Conservation (phyloP, 2,329 filamentous ascomycete genomes). For the Onygenales sp. region DNA sequence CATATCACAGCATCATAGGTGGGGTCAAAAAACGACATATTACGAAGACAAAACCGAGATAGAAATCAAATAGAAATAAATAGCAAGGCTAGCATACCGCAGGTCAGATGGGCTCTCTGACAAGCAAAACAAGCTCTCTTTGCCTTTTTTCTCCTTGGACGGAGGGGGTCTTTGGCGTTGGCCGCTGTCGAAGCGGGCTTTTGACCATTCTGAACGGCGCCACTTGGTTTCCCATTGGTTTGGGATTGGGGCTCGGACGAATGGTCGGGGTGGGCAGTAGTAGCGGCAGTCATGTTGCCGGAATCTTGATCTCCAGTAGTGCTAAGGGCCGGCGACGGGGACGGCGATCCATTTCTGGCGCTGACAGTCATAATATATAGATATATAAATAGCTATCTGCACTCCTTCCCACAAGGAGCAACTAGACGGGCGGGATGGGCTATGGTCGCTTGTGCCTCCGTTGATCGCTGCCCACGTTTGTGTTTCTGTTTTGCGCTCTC, state of each 20-base stretch:
- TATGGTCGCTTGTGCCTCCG: constrained; percentile 2
- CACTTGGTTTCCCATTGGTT: constrained; percentile 36
- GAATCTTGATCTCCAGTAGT: constrained; percentile 26
- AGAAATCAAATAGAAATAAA: constrained; percentile 2
- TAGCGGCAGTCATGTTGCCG: constrained; percentile 23
- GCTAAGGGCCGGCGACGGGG: constrained; percentile 27
- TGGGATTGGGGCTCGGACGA: constrained; percentile 37
- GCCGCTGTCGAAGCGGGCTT: constrained; percentile 29
- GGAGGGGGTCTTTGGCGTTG: constrained; percentile 76
- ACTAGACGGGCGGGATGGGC: not conserved
- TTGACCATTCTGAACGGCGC: constrained; percentile 55
- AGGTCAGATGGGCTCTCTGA: constrained; percentile 93
- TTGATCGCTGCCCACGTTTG: constrained; percentile 14
- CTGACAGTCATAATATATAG: constrained; percentile 25
- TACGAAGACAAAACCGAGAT: not conserved
- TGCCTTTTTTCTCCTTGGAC: constrained; percentile 91
- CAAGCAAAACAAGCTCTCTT: constrained; percentile 92
- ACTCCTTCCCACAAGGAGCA: not conserved
- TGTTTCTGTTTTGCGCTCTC: not conserved
- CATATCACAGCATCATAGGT: not conserved
- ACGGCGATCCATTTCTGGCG: constrained; percentile 27
- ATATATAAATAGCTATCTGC: constrained; percentile 1
- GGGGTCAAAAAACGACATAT: not conserved
- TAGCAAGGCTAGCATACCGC: constrained; percentile 60
- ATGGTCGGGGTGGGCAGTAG: constrained; percentile 15